phyloP scores from a whole-genome alignment of 306 rosid species.

The Prunus padus region DNA sequence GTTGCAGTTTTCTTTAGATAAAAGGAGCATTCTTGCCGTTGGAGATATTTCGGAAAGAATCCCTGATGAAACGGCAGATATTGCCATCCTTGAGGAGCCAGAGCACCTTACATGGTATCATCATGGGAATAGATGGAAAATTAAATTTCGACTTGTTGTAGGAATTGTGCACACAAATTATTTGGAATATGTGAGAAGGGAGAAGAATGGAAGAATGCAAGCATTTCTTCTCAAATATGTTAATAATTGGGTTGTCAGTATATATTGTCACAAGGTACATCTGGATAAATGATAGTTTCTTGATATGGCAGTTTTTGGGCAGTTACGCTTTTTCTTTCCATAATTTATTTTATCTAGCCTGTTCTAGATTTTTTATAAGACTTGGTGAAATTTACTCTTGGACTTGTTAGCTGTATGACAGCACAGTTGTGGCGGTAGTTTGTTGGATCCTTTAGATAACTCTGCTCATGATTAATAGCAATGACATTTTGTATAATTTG shows the following conservation, averaged over 20 bases:
- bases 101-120: conserved; percentile 98
- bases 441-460: neutral
- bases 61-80: conserved; percentile 76
- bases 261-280: conserved; percentile 90
- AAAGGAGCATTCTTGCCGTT: conserved; percentile 88
- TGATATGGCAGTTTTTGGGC: neutral
- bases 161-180: conserved; percentile 96
- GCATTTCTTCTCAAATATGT: conserved; percentile 66
- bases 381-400: neutral
- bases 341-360: neutral
- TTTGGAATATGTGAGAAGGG: conserved; percentile 94
- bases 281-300: conserved; percentile 12
- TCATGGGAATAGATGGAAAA: conserved; percentile 97
- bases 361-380: neutral
- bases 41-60: conserved; percentile 93
- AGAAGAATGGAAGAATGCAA: conserved; percentile 75
- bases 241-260: conserved; percentile 85
- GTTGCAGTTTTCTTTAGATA: conserved; percentile 73
- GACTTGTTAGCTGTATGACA: neutral
- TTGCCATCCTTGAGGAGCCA: conserved; percentile 97
- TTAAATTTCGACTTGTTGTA: conserved; percentile 67
- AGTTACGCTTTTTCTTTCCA: neutral
- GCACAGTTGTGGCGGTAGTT: neutral
- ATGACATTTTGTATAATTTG: neutral
- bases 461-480: neutral